A percentile compares a stretch with the other conserved stretches of the same genome.
Conservation (phyloP, 2,329 filamentous ascomycete species). For the Neocatenulostroma microsporum region DNA sequence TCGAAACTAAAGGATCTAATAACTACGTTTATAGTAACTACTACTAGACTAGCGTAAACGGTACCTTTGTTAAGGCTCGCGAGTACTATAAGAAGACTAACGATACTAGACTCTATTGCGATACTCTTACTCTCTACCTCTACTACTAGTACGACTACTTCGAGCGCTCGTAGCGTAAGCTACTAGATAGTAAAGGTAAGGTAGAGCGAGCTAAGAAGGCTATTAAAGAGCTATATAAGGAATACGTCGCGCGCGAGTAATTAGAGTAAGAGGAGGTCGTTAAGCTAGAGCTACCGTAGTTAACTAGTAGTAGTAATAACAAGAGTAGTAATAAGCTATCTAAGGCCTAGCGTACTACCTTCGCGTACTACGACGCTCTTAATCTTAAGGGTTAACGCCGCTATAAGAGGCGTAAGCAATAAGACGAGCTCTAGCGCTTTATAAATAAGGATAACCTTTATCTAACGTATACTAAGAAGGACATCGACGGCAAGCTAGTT, state of each 20-base stretch:
- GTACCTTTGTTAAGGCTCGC: conserved; percentile 4
- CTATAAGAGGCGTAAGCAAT: background rate
- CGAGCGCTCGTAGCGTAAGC: background rate
- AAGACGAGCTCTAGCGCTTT: background rate
- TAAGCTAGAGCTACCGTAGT: no score
- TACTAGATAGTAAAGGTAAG: background rate
- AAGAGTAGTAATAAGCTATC: no score
- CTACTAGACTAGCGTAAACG: background rate
- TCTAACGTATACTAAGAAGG: no score
- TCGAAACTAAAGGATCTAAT: background rate
- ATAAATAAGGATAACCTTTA: background rate
- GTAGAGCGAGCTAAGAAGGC: background rate
- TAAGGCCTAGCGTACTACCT: no score
- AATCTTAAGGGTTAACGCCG: no score
- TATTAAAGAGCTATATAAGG: background rate
- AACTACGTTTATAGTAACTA: conserved; percentile 1
- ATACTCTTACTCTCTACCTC: conserved; percentile 1
- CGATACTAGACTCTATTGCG: conserved; percentile 1
- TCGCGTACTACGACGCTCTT: no score
- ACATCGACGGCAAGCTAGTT: no score
- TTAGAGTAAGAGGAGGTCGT: no score
- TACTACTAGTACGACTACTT: background rate
- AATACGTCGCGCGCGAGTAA: background rate
- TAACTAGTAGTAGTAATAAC: no score
- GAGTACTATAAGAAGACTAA: conserved; percentile 5